These are phyloP conservation scores for Claviceps quebecensis DNA, from an alignment of 2,329 filamentous ascomycete genomes.

Conservation along the genomic window DNA sequence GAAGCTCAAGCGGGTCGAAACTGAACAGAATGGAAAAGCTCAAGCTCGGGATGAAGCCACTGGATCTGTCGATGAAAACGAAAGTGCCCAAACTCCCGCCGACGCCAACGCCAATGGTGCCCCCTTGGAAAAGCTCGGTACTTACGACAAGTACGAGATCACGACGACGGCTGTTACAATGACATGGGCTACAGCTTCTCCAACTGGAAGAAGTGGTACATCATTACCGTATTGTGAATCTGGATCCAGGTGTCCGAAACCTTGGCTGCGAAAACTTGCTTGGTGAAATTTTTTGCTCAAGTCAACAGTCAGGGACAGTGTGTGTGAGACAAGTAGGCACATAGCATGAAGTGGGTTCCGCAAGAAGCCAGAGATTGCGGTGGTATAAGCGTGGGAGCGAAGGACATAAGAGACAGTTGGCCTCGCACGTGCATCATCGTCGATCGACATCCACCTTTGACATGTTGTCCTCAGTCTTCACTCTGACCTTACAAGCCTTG, in stretches of 20 bases:
- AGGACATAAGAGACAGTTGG: too few relatives aligned
- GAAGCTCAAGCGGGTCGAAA: conserved; percentile 19
- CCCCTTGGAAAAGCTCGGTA: conserved; percentile 21
- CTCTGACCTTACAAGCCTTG: too few relatives aligned
- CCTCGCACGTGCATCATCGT: too few relatives aligned
- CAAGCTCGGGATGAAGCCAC: neutral
- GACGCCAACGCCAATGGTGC: conserved; percentile 19
- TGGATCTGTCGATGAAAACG: conserved; percentile 2
- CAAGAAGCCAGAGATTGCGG: too few relatives aligned
- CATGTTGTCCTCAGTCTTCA: too few relatives aligned
- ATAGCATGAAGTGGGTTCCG: too few relatives aligned
- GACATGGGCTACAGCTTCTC: conserved; percentile 51
- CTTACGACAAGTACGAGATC: conserved; percentile 30
- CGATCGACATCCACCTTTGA: too few relatives aligned
- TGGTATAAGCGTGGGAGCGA: too few relatives aligned
- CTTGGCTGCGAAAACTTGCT: conserved; percentile 43
- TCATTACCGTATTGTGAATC: conserved; percentile 59
- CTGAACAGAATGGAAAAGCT: conserved; percentile 1
- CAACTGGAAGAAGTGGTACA: conserved; percentile 53
- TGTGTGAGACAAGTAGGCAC: too few relatives aligned
- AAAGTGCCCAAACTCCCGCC: conserved; percentile 6
- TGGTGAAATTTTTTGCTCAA: too few relatives aligned
- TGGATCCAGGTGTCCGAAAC: conserved; percentile 65
- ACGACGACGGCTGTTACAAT: conserved; percentile 46
- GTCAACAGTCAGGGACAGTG: too few relatives aligned